These are phyloP conservation scores for Kentomonas sorsogonicus DNA, from an alignment of 208 protist genomes.

Conservation along the genomic window DNA sequence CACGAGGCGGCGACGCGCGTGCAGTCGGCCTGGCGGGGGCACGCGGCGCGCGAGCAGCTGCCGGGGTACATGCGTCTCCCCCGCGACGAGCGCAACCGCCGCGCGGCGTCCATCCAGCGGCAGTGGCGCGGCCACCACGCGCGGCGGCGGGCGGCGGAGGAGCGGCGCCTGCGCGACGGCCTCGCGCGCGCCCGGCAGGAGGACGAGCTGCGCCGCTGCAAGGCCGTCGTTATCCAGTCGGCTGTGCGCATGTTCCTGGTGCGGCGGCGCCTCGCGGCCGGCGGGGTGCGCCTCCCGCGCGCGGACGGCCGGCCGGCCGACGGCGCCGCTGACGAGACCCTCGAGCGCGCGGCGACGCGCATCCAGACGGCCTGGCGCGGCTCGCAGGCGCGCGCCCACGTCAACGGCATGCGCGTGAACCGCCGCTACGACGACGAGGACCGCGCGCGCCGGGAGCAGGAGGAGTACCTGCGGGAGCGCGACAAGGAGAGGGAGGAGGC, in stretches of 20 bases:
- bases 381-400: conserved; percentile 22
- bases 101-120: no score
- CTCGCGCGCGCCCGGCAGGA: conserved; percentile 9
- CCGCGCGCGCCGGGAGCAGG: not conserved
- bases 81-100: no score
- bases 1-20: conserved; percentile 42
- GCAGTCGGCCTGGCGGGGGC: conserved; percentile 45
- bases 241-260: conserved; percentile 55
- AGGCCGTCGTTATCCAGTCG: conserved; percentile 36
- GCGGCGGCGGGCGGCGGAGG: not conserved
- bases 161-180: not conserved
- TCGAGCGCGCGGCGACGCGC: conserved; percentile 16
- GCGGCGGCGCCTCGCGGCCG: conserved; percentile 8
- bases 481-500: conserved; percentile 30
- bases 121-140: conserved; percentile 2
- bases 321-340: conserved; percentile 7
- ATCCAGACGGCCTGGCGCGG: conserved; percentile 56
- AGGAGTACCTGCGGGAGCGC: conserved; percentile 22
- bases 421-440: not conserved
- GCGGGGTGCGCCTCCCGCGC: not conserved
- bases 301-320: not conserved
- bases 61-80: no score
- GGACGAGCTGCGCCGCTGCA: conserved; percentile 11
- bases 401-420: conserved; percentile 23
- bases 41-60: no score